Evolutionary conservation across 1,284 basidiomycete genomes (phyloP).

Genomic region (Puccinia novopanici): DNA sequence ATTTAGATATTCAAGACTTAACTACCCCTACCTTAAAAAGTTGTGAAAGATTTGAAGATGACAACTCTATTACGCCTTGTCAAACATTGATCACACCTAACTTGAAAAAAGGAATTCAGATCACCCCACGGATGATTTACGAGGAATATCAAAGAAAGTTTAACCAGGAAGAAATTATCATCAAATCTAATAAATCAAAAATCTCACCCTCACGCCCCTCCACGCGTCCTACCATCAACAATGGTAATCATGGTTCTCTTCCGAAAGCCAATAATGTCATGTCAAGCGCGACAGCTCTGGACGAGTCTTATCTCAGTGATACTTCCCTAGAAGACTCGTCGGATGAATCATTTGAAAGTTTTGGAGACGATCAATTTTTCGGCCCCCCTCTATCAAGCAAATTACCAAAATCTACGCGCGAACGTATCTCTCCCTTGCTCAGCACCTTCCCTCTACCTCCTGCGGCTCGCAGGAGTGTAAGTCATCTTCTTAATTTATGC

Average conservation of each 20-base stretch:
- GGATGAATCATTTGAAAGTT: conserved; percentile 37
- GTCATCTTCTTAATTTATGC: neutral
- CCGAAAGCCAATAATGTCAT: neutral
- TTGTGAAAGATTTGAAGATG: conserved; percentile 22
- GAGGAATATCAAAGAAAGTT: conserved; percentile 27
- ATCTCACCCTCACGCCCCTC: neutral
- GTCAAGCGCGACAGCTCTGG: neutral
- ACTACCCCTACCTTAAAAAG: conserved; percentile 27
- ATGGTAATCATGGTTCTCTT: neutral
- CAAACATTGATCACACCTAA: conserved; percentile 1
- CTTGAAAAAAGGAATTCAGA: neutral
- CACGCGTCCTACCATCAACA: neutral
- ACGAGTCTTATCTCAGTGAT: neutral
- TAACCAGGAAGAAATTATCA: conserved; percentile 16
- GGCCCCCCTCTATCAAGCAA: neutral
- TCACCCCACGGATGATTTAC: conserved; percentile 26
- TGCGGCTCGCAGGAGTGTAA: neutral
- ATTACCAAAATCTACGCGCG: neutral
- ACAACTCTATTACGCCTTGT: conserved; percentile 20
- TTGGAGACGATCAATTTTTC: conserved; percentile 22
- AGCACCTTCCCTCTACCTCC: conserved; percentile 20
- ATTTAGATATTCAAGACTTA: conserved; percentile 14
- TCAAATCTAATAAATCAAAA: neutral
- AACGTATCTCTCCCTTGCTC: neutral
- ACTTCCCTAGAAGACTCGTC: neutral